Percentiles rank a stretch among this genome's conserved stretches.
phyloP scores from a whole-genome alignment of 345 rosid genomes.

The Gossypium mustelinum region DNA sequence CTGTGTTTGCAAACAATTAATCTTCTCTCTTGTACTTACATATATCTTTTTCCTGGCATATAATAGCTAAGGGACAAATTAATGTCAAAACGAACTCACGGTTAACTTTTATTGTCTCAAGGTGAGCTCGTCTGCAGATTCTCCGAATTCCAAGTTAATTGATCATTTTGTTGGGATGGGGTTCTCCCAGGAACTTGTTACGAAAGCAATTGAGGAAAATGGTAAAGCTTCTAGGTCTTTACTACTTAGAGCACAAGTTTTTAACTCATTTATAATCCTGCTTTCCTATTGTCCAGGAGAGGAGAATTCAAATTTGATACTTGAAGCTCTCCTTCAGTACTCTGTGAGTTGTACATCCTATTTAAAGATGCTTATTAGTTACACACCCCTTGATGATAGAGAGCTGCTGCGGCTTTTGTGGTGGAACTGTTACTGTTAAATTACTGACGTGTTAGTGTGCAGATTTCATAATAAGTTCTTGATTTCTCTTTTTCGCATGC shows the following conservation, averaged over 20 bases:
- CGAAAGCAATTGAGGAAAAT: constrained; percentile 59
- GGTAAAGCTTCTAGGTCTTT: constrained; percentile 35
- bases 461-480: constrained; percentile 3
- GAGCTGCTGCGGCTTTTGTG: background rate
- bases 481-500: constrained; percentile 7
- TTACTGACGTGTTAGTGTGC: background rate
- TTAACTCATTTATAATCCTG: constrained; percentile 17
- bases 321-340: constrained; percentile 50
- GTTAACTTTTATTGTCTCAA: constrained; percentile 22
- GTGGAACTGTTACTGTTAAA: background rate
- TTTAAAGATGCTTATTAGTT: constrained; percentile 11
- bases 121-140: constrained; percentile 49
- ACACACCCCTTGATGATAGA: background rate
- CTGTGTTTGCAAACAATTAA: background rate
- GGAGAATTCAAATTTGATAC: constrained; percentile 40
- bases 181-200: constrained; percentile 51
- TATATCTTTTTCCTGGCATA: background rate
- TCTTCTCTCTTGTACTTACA: background rate
- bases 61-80: background rate
- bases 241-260: background rate
- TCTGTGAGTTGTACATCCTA: constrained; percentile 33
- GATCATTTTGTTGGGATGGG: constrained; percentile 76
- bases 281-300: constrained; percentile 41
- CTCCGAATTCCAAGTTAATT: constrained; percentile 47
- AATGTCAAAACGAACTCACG: constrained; percentile 5